These are phyloP conservation scores for Breynia disticha DNA, from an alignment of 441 rosid species.

Conservation along the genomic window DNA sequence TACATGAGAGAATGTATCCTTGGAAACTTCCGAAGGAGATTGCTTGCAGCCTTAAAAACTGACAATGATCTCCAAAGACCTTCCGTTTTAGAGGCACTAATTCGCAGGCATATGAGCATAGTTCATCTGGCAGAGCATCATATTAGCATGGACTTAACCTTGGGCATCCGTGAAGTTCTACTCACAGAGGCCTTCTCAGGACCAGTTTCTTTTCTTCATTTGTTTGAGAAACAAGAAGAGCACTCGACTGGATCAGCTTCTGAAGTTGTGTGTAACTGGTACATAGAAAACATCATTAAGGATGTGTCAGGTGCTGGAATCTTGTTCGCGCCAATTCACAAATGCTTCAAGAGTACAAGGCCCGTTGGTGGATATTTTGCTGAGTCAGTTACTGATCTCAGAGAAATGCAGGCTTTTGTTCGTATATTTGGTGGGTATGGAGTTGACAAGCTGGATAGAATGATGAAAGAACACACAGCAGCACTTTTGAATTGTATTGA, in stretches of 20 bases:
- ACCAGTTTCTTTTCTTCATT: constrained; percentile 78
- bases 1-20: constrained; percentile 99
- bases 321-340: constrained; percentile 81
- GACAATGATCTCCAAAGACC: constrained; percentile 98
- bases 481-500: constrained; percentile 94
- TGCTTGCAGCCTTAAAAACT: constrained; percentile 64
- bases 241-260: constrained; percentile 76
- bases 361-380: constrained; percentile 99
- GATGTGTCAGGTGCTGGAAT: constrained; percentile 93
- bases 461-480: constrained; percentile 96
- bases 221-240: constrained; percentile 69
- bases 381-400: constrained; percentile 86
- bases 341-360: constrained; percentile 94
- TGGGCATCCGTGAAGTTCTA: constrained; percentile 83
- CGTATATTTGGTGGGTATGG: constrained; percentile 94
- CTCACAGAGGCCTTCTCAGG: constrained; percentile 88
- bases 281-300: constrained; percentile 93
- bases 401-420: constrained; percentile 82
- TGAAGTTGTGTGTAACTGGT: constrained; percentile 97
- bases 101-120: constrained; percentile 81
- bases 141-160: constrained; percentile 97
- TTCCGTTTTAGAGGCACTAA: constrained; percentile 68
- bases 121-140: constrained; percentile 97
- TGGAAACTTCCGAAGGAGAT: constrained; percentile 92
- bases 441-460: constrained; percentile 78